phyloP scores from a whole-genome alignment of 1,139 yeast species.

The Magnusiomyces suaveolens region DNA sequence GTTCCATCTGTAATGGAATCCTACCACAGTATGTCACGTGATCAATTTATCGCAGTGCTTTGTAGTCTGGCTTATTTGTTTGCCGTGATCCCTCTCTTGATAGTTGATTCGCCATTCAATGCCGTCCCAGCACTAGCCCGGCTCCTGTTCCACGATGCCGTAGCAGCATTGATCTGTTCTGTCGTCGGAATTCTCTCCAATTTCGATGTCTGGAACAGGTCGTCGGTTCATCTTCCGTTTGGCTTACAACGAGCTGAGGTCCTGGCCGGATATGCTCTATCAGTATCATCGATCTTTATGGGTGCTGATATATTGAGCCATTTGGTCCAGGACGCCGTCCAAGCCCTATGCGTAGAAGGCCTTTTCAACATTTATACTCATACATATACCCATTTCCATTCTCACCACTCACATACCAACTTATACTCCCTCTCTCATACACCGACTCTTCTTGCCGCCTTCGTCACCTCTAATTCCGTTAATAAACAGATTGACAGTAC shows the following conservation, averaged over 20 bases:
- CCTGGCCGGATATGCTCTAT: constrained; percentile 74
- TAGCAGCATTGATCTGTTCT: constrained; percentile 64
- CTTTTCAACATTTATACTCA: constrained; percentile 19
- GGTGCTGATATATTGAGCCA: constrained; percentile 86
- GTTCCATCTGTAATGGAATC: constrained; percentile 67
- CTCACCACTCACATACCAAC: too few relatives aligned
- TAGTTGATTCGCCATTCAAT: constrained; percentile 46
- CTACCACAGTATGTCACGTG: constrained; percentile 41
- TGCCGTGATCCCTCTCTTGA: constrained; percentile 47
- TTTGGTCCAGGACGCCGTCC: constrained; percentile 61
- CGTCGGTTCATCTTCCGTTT: constrained; percentile 82
- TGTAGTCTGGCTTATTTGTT: constrained; percentile 61
- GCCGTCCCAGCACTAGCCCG: constrained; percentile 78
- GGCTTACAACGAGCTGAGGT: constrained; percentile 87
- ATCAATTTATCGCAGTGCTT: constrained; percentile 47
- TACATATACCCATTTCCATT: constrained; percentile 23
- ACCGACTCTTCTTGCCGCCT: neutral
- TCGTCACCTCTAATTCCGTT: too few relatives aligned
- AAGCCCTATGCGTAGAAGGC: constrained; percentile 40
- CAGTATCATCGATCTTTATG: constrained; percentile 78
- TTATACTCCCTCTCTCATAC: too few relatives aligned
- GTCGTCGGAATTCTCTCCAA: constrained; percentile 73
- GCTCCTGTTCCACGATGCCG: constrained; percentile 73
- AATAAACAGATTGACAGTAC: too few relatives aligned
- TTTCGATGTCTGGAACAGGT: constrained; percentile 81